phyloP scores from a whole-genome alignment of 345 rosid species.

The Limnanthes douglasii region DNA sequence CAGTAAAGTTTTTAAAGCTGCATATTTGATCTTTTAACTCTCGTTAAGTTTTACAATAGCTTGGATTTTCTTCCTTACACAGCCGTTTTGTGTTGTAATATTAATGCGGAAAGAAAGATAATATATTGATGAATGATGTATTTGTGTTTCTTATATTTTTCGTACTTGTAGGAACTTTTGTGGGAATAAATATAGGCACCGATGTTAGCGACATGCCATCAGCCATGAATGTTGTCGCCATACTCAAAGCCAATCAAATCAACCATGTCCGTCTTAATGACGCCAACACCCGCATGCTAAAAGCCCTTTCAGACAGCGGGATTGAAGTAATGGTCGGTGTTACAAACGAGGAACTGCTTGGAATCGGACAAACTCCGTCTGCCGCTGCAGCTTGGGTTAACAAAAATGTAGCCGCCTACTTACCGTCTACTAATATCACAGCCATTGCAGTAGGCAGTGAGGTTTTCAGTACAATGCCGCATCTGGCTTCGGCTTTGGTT shows the following conservation, averaged over 20 bases:
- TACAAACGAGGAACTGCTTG: slow-evolving; percentile 58
- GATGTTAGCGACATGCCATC: slow-evolving; percentile 62
- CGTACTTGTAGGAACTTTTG: slow-evolving; percentile 47
- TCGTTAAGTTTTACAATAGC: too few relatives aligned
- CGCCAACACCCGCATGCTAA: slow-evolving; percentile 75
- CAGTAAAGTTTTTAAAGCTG: too few relatives aligned
- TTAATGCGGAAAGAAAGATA: too few relatives aligned
- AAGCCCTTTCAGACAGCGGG: slow-evolving; percentile 65
- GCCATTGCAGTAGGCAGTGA: slow-evolving; percentile 94
- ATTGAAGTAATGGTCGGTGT: slow-evolving; percentile 83
- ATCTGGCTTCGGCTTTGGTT: slow-evolving; percentile 56
- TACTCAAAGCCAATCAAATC: slow-evolving; percentile 46
- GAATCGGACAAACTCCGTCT: slow-evolving; percentile 66
- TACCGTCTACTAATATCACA: slow-evolving; percentile 84
- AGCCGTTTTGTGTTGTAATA: background rate
- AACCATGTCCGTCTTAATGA: slow-evolving; percentile 81
- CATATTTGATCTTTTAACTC: too few relatives aligned
- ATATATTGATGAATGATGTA: too few relatives aligned
- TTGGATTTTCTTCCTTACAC: too few relatives aligned
- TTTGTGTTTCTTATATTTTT: slow-evolving; percentile 1
- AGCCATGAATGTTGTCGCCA: slow-evolving; percentile 42
- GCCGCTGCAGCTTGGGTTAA: slow-evolving; percentile 82
- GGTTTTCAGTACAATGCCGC: slow-evolving; percentile 65
- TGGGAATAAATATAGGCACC: slow-evolving; percentile 84
- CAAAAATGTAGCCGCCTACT: slow-evolving; percentile 59